These are phyloP conservation scores for Sugiyamaella smithiae DNA, from an alignment of 805 yeast species.

Conservation along the genomic window DNA sequence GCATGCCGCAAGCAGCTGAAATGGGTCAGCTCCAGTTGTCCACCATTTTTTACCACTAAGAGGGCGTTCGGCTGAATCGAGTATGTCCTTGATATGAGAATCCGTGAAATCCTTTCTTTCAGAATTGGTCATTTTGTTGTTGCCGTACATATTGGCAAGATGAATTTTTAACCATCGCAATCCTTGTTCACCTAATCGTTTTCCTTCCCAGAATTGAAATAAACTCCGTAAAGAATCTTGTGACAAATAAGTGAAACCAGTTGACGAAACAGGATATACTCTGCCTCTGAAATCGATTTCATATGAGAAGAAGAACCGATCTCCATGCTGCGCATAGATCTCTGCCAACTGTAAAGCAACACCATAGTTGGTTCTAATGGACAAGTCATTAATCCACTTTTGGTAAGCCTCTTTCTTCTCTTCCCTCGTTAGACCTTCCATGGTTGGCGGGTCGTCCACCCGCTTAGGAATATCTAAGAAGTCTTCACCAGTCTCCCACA, in stretches of 20 bases:
- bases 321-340: constrained; percentile 60
- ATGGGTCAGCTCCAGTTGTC: constrained; percentile 61
- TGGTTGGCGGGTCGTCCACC: constrained; percentile 34
- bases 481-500: constrained; percentile 81
- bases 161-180: constrained; percentile 60
- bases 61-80: constrained; percentile 51
- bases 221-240: constrained; percentile 56
- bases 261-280: constrained; percentile 55
- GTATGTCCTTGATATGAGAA: constrained; percentile 42
- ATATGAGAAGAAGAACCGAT: constrained; percentile 57
- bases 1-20: constrained; percentile 58
- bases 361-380: constrained; percentile 7
- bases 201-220: constrained; percentile 59
- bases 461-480: constrained; percentile 61
- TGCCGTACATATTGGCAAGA: constrained; percentile 56
- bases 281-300: constrained; percentile 62
- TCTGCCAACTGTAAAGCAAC: constrained; percentile 75
- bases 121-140: constrained; percentile 50
- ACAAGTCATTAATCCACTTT: constrained; percentile 5
- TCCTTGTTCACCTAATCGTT: constrained; percentile 49
- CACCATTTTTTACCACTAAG: constrained; percentile 39
- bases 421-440: neutral
- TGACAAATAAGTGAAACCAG: constrained; percentile 59
- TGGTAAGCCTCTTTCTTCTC: neutral
- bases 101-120: constrained; percentile 50